A percentile compares a stretch with the other conserved stretches of the same genome.
Conservation (phyloP, 2,329 filamentous ascomycete species). For the Chrysoporthe deuterocubensis region DNA sequence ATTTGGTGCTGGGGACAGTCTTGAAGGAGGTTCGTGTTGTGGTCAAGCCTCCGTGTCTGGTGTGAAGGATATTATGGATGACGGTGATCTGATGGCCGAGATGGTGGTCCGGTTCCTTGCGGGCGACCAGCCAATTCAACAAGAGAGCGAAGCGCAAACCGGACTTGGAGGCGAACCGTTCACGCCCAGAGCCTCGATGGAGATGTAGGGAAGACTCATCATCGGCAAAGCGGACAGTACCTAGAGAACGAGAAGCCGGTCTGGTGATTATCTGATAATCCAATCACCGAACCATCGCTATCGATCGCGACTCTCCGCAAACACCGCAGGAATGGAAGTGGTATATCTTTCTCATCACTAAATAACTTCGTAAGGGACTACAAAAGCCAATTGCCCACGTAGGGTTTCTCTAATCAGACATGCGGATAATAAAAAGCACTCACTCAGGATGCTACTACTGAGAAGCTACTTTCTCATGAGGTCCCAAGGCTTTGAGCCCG, state of each 20-base stretch:
- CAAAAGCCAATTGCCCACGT: no score
- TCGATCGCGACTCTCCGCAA: no score
- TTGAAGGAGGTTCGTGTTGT: background rate
- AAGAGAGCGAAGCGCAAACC: background rate
- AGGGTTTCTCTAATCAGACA: no score
- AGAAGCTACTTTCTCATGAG: no score
- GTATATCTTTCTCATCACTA: no score
- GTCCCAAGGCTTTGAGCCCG: no score
- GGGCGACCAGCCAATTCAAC: background rate
- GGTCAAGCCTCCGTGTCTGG: background rate
- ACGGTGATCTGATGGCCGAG: slow-evolving; percentile 18
- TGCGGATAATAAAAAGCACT: no score
- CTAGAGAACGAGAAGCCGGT: background rate
- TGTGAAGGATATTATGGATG: background rate
- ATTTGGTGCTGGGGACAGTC: slow-evolving; percentile 18
- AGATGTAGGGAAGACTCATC: background rate
- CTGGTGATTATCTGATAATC: no score
- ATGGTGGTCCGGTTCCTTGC: slow-evolving; percentile 19
- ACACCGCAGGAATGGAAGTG: no score
- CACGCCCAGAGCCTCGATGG: slow-evolving; percentile 13
- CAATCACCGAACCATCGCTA: no score
- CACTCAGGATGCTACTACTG: no score
- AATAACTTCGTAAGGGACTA: no score
- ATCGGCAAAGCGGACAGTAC: background rate
- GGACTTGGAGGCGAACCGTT: background rate